Percentiles rank a stretch among this genome's conserved stretches.
Evolutionary conservation across 192 early-diverging fungal species (phyloP).

Genomic region (Coemansia sp.): DNA sequence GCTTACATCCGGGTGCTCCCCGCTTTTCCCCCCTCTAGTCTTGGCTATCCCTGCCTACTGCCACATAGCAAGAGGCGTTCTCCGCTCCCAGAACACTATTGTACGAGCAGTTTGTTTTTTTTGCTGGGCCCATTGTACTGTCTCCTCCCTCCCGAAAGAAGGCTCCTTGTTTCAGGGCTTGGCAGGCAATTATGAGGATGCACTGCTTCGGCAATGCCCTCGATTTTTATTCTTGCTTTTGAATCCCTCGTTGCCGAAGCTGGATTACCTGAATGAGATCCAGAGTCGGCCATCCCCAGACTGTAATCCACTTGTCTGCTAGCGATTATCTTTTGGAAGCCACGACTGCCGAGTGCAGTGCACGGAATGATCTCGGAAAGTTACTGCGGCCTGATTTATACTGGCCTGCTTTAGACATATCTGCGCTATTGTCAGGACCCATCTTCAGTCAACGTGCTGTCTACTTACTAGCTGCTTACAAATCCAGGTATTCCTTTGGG

Average conservation of each 20-base stretch:
- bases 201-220: neutral
- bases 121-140: neutral
- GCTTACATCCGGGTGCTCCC: neutral
- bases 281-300: neutral
- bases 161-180: neutral
- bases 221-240: neutral
- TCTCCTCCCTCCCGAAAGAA: neutral
- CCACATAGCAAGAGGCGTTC: neutral
- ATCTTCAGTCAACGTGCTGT: neutral
- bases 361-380: neutral
- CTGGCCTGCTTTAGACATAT: neutral
- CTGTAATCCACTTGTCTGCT: neutral
- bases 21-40: neutral
- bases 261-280: neutral
- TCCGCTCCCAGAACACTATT: slow-evolving; percentile 3
- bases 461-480: neutral
- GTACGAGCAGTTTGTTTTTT: neutral
- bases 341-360: neutral
- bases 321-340: neutral
- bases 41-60: neutral
- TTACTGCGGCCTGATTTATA: neutral
- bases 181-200: neutral
- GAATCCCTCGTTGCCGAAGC: neutral
- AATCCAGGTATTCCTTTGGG: neutral
- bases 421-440: neutral